phyloP scores from a whole-genome alignment of 805 yeast species.

The Sungouiella thailandica region DNA sequence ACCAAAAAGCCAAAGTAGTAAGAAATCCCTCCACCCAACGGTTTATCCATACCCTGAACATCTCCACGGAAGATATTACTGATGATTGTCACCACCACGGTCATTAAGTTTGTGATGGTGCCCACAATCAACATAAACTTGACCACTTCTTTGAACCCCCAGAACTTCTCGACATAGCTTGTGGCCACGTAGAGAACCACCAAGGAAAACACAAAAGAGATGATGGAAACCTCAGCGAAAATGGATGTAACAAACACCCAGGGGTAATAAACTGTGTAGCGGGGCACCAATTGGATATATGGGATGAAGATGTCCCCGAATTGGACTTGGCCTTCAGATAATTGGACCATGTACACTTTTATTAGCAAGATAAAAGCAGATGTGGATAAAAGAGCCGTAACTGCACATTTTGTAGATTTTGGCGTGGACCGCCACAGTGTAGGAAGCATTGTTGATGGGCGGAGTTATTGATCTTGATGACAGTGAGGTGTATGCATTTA shows the following conservation, averaged over 20 bases:
- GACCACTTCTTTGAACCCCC: conserved; percentile 48
- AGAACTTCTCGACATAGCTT: conserved; percentile 46
- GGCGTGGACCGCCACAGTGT: conserved; percentile 27
- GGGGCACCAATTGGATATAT: conserved; percentile 59
- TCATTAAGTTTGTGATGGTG: conserved; percentile 48
- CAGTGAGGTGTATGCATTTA: too few species aligned
- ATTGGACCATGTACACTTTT: conserved; percentile 25
- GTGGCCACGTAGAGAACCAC: conserved; percentile 35
- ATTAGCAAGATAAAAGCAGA: conserved; percentile 39
- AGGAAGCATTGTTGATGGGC: conserved; percentile 9
- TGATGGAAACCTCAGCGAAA: conserved; percentile 54
- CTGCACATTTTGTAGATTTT: conserved; percentile 42
- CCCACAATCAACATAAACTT: conserved; percentile 51
- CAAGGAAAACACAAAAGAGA: conserved; percentile 40
- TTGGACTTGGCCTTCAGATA: too few species aligned
- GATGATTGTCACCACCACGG: conserved; percentile 40
- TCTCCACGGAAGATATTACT: conserved; percentile 33
- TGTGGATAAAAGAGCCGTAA: conserved; percentile 34
- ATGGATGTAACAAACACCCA: conserved; percentile 62
- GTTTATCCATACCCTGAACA: conserved; percentile 34
- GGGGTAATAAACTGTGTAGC: conserved; percentile 49
- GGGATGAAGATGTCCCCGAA: conserved; percentile 57
- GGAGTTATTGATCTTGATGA: too few species aligned
- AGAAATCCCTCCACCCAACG: conserved; percentile 50
- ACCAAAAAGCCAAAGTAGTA: conserved; percentile 51